These are phyloP conservation scores for Rhodotorula paludigena DNA, from an alignment of 768 basidiomycete species.

Conservation along the genomic window DNA sequence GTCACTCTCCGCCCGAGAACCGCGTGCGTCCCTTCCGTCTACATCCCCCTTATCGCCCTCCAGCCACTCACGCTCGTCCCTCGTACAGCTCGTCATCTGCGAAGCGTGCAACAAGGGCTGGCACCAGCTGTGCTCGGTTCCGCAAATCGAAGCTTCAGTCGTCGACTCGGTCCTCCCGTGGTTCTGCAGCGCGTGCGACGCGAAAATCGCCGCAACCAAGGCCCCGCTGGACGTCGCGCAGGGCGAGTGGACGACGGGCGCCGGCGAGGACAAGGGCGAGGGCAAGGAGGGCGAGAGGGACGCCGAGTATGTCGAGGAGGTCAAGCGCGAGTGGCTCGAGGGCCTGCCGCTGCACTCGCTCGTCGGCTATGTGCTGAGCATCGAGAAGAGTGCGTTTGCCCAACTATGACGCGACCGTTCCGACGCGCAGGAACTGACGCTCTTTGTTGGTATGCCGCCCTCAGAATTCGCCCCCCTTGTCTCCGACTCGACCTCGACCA, in stretches of 20 bases:
- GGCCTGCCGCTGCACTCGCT: constrained; percentile 13
- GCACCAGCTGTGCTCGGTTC: constrained; percentile 30
- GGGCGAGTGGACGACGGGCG: constrained; percentile 16
- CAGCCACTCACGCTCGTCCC: neutral
- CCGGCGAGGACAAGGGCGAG: constrained; percentile 1
- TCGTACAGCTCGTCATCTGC: constrained; percentile 32
- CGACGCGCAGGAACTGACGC: too few species aligned
- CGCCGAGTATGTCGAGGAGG: neutral
- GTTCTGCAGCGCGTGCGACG: constrained; percentile 25
- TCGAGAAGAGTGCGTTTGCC: constrained; percentile 25
- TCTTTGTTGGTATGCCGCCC: too few species aligned
- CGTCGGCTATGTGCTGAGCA: constrained; percentile 19
- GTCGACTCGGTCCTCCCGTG: constrained; percentile 25
- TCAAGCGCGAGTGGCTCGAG: constrained; percentile 18
- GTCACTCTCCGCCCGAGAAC: constrained; percentile 31
- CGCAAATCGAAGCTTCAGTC: constrained; percentile 12
- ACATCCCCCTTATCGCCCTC: too few species aligned
- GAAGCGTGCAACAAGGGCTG: constrained; percentile 28
- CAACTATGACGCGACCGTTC: too few species aligned
- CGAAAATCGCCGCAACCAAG: constrained; percentile 12
- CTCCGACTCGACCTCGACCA: neutral
- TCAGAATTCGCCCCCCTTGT: constrained; percentile 14
- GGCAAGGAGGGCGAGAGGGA: neutral
- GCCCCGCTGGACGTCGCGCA: constrained; percentile 3
- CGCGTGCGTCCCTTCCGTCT: neutral